These are phyloP conservation scores for Achlya hypogyna DNA, from an alignment of 352 stramenopile genomes.

Conservation along the genomic window DNA sequence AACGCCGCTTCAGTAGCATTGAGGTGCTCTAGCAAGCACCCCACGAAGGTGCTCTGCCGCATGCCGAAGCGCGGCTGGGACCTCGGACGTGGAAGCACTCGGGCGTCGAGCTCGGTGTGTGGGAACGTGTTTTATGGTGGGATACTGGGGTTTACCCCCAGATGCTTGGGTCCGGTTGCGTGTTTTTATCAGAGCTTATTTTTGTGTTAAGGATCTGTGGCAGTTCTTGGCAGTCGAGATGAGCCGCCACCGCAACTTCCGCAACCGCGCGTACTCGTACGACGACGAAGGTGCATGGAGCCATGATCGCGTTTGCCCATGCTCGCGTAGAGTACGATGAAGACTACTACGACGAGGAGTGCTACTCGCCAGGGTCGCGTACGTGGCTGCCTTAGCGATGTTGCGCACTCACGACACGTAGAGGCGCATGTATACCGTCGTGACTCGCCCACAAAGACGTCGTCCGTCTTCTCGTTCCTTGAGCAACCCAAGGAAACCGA, in stretches of 20 bases:
- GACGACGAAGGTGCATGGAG: conserved; percentile 62
- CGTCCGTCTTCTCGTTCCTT: conserved; percentile 76
- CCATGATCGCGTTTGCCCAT: neutral
- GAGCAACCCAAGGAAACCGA: conserved; percentile 25
- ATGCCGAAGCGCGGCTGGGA: too few relatives aligned
- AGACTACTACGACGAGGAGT: conserved; percentile 48
- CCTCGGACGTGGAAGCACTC: too few relatives aligned
- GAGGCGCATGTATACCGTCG: conserved; percentile 77
- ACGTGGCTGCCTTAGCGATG: conserved; percentile 21
- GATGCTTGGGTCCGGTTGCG: neutral
- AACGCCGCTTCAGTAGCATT: too few relatives aligned
- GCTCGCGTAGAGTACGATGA: conserved; percentile 33
- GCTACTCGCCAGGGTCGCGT: conserved; percentile 56
- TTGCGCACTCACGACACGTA: conserved; percentile 17
- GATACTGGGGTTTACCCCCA: too few relatives aligned
- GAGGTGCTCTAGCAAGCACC: too few relatives aligned
- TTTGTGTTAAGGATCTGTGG: neutral
- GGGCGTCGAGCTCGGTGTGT: too few relatives aligned
- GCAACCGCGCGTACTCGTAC: conserved; percentile 84
- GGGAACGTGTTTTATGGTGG: too few relatives aligned
- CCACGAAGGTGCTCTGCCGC: too few relatives aligned
- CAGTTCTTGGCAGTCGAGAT: conserved; percentile 27
- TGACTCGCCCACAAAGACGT: conserved; percentile 62
- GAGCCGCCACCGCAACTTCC: conserved; percentile 77
- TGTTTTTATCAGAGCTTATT: neutral